Evolutionary conservation across 345 rosid species (phyloP).

Genomic region (Dovyalis caffra): DNA sequence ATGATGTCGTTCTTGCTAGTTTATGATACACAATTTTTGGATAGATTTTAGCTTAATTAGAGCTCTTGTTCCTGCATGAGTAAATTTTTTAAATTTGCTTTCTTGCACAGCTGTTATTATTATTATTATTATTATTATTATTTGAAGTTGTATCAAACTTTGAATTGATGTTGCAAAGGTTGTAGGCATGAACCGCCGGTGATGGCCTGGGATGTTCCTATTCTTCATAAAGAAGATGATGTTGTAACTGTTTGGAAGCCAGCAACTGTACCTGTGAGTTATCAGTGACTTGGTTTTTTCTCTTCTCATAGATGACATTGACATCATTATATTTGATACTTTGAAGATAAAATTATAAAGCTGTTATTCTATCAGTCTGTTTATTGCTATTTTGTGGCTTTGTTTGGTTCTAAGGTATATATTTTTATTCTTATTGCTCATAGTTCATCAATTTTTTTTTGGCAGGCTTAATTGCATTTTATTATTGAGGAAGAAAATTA

Average conservation of each 20-base stretch:
- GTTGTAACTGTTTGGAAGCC: constrained; percentile 87
- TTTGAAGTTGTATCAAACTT: constrained; percentile 9
- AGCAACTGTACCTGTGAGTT: constrained; percentile 86
- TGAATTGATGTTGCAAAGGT: constrained; percentile 35
- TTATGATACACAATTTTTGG: neutral
- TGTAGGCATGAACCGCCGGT: constrained; percentile 95
- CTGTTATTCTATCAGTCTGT: neutral
- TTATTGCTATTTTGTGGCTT: neutral
- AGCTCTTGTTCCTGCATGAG: neutral
- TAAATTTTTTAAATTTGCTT: too few species aligned
- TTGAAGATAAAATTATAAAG: neutral
- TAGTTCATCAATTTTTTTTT: neutral
- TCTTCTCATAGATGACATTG: neutral
- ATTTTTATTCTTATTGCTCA: neutral
- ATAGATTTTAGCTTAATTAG: neutral
- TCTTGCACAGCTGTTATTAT: neutral
- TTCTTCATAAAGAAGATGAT: constrained; percentile 67
- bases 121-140: neutral
- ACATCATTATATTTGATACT: neutral
- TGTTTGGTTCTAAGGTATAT: neutral
- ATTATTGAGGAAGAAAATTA: too few species aligned
- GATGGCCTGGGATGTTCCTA: constrained; percentile 52
- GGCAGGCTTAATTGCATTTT: too few species aligned
- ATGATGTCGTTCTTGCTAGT: neutral
- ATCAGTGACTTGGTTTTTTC: neutral